Evolutionary conservation across 2,329 filamentous ascomycete genomes (phyloP).

Genomic region (Xylaria sp.): DNA sequence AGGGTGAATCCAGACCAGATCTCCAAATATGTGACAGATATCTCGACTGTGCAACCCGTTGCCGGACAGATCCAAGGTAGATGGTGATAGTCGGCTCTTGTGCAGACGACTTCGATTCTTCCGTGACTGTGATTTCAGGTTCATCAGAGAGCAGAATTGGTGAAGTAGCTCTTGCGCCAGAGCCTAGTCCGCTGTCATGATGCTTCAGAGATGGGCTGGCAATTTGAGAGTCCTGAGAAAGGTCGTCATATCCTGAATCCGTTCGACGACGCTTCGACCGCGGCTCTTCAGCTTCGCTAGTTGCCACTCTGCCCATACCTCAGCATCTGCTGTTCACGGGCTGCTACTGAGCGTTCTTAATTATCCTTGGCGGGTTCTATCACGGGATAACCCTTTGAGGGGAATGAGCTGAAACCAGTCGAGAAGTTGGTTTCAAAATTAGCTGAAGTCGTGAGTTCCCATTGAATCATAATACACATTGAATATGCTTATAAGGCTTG

Average conservation of each 20-base stretch:
- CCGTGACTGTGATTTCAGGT: slow-evolving; percentile 25
- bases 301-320: slow-evolving; percentile 8
- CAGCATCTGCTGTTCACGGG: not conserved
- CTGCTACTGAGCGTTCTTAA: not conserved
- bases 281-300: slow-evolving; percentile 16
- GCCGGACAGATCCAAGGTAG: slow-evolving; percentile 30
- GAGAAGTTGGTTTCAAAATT: too few species aligned
- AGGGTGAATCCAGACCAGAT: slow-evolving; percentile 25
- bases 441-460: not conserved
- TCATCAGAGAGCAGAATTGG: slow-evolving; percentile 32
- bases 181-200: slow-evolving; percentile 19
- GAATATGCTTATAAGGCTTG: not conserved
- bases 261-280: slow-evolving; percentile 28
- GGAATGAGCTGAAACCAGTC: not conserved
- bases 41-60: slow-evolving; percentile 29
- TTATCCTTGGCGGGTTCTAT: not conserved
- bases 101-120: slow-evolving; percentile 13
- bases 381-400: not conserved
- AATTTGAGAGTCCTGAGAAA: slow-evolving; percentile 21
- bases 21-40: slow-evolving; percentile 32
- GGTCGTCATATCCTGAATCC: slow-evolving; percentile 28
- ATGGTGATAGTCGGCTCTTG: slow-evolving; percentile 27
- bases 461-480: not conserved
- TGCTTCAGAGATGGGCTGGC: slow-evolving; percentile 18
- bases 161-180: slow-evolving; percentile 30